A percentile compares a stretch with the other conserved stretches of the same genome.
phyloP scores from a whole-genome alignment of 208 protist genomes.

The Leishmania arabica region DNA sequence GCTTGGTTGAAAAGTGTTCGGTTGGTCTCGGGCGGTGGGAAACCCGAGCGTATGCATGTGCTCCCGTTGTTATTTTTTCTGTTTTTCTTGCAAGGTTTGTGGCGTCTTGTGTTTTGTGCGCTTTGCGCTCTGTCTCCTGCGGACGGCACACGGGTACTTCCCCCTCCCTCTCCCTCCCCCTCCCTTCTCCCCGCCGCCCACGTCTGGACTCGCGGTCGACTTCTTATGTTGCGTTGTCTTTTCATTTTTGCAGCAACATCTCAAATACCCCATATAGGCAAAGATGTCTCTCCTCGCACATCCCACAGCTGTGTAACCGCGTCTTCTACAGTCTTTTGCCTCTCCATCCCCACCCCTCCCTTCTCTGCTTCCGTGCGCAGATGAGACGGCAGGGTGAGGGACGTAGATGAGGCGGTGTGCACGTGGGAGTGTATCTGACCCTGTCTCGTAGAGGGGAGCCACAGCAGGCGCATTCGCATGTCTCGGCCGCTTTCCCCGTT shows the following conservation, averaged over 20 bases:
- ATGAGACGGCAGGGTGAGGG: neutral
- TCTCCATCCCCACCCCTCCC: neutral
- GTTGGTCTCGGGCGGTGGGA: neutral
- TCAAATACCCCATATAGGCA: neutral
- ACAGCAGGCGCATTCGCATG: neutral
- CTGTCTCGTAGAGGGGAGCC: neutral
- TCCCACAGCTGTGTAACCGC: neutral
- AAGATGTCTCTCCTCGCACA: neutral
- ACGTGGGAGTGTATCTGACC: neutral
- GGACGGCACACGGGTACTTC: neutral
- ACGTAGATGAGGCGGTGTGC: neutral
- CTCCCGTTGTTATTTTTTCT: neutral
- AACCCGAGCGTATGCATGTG: neutral
- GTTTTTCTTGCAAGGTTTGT: conserved; percentile 5
- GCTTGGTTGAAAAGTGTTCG: neutral
- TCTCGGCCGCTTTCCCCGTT: neutral
- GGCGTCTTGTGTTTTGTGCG: neutral
- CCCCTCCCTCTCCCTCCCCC: too few relatives aligned
- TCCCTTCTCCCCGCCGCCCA: neutral
- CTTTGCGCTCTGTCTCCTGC: neutral
- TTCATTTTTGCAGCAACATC: neutral
- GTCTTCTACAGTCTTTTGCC: neutral
- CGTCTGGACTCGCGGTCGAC: neutral
- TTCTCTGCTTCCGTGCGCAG: neutral
- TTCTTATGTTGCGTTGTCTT: neutral